Evolutionary conservation across 257 asterid species (phyloP), one percentile per base, ranked within the genome.

Genomic region (Henckelia pumila): DNA sequence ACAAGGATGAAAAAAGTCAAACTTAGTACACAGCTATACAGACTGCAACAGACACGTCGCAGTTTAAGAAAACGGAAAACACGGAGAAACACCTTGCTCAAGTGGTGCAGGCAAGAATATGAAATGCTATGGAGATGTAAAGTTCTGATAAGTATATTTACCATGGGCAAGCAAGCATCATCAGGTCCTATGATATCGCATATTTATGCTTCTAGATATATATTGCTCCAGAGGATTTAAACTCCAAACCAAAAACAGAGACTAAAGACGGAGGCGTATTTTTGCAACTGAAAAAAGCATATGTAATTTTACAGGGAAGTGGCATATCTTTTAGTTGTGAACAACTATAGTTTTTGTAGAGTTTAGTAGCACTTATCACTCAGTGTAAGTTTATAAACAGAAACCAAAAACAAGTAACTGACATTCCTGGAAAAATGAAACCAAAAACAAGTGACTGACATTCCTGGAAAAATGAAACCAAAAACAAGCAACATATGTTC

Each of bases 1-100:
- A 67, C 53, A 53, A 21, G 30, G 24, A 26, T 53, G 67, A 61
- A 63, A 58, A 17, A 71, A 30, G 14, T 23, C 35, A 35, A 55
- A 29, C 20, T 52, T 17, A 23, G 75, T 16, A 33, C 16, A 9
- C 49, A 10, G 11, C 32, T 50, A 13, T 49, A 24, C 19, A 30
- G 61, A 58, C 24, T 66, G 68, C 40, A 30, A 49, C 37, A 59
- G 29, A 22, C 26, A 40, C n/a, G 6, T 65, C 16, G 13, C 9
- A 25, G 8, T 30, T 49, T 26, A 28, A 47, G 65, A 66, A 23
- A 65, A 44, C 22, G 10, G 55, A 60, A 21, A 22, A 21, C 55
- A 30, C 11, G 16, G 55, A 69, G 11, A 49, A 63, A 58, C 22
- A 24, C 56, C 62, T 53, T 66, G 66, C 29, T 61, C 67, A 55